phyloP scores from a whole-genome alignment of 176 grass and related monocot genomes.

The Miscanthus lutarioriparius region DNA sequence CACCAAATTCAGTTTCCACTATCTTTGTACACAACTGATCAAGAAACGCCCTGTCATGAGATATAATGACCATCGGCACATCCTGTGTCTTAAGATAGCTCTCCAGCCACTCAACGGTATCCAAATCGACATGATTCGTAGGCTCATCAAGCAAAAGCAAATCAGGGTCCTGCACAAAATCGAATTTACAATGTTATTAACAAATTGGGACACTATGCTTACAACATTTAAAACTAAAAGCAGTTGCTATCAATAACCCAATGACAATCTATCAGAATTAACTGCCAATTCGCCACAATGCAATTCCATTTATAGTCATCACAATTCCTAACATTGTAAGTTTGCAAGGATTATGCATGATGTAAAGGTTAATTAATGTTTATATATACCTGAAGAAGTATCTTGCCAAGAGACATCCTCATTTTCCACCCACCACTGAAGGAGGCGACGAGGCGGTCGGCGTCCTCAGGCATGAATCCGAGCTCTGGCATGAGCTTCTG shows the following conservation, averaged over 20 bases:
- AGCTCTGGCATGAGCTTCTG: constrained; percentile 95
- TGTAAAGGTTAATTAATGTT: constrained; percentile 8
- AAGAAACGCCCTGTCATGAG: constrained; percentile 94
- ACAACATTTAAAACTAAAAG: background rate
- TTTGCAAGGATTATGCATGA: background rate
- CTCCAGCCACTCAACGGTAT: constrained; percentile 97
- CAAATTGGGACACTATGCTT: background rate
- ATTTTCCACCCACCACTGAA: constrained; percentile 96
- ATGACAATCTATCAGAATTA: background rate
- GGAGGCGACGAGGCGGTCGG: constrained; percentile 77
- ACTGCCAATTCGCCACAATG: background rate
- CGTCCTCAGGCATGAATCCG: constrained; percentile 78
- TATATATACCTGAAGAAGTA: constrained; percentile 91
- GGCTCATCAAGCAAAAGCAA: constrained; percentile 94
- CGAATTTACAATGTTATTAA: background rate
- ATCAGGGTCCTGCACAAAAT: constrained; percentile 83
- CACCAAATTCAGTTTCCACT: constrained; percentile 91
- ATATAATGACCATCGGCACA: constrained; percentile 98
- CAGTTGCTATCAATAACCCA: background rate
- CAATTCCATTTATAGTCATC: background rate
- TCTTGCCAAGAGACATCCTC: constrained; percentile 98
- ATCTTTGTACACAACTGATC: constrained; percentile 93
- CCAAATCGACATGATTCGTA: constrained; percentile 95
- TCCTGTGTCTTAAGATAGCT: constrained; percentile 79
- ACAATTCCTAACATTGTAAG: background rate